Base-by-base conservation (phyloP, 768 basidiomycete species). In the Porpolomopsis calyptriformis region DNA sequence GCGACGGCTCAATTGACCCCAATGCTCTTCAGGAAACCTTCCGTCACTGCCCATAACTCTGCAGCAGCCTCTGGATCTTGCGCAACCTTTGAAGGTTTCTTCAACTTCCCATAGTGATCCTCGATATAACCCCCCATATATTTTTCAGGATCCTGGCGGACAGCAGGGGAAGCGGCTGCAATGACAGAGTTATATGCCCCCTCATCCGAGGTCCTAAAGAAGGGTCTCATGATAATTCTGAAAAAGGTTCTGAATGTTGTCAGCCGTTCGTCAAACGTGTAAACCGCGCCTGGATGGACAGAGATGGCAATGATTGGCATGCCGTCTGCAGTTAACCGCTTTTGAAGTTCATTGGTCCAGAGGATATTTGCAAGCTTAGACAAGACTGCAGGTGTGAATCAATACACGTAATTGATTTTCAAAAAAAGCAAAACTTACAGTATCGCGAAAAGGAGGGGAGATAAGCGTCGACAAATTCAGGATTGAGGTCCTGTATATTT, bases 361-460 rank as follows among this genome's bases (percentile, higher is more conserved):
- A 80, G 63, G 24, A 73, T 58, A 40, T 65, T 67, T 14, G 71
- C 67, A 16, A 79, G 58, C 55, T 82, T 82, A 39, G 73, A 63
- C 27, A 67, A 56, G 0, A 56, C 80, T 26, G 38, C 36, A 29
- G 34, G 25, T 14, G 11, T 4, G 24, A 19, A 16, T n/a, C 16
- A 12, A n/a, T 22, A 3, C 26, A 26, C 9, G 2, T 24, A 12
- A 23, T 10, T 23, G 12, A 8, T 11, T 8, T 29, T 6, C 3
- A 14, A 41, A 34, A 14, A 26, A 36, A 34, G 2, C 26, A 2
- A 37, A 16, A 49, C 57, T 26, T 51, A 69, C 69, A 52, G 45
- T 71, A 74, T 50, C 58, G 53, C 48, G 47, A 36, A 48, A 61
- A 50, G 34, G 43, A 12, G 8, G 60, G 38, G 23, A 40, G 2